A percentile compares a stretch with the other conserved stretches of the same genome.
phyloP scores from a whole-genome alignment of 2,329 filamentous ascomycete genomes.

The Scytalidium lignicola region DNA sequence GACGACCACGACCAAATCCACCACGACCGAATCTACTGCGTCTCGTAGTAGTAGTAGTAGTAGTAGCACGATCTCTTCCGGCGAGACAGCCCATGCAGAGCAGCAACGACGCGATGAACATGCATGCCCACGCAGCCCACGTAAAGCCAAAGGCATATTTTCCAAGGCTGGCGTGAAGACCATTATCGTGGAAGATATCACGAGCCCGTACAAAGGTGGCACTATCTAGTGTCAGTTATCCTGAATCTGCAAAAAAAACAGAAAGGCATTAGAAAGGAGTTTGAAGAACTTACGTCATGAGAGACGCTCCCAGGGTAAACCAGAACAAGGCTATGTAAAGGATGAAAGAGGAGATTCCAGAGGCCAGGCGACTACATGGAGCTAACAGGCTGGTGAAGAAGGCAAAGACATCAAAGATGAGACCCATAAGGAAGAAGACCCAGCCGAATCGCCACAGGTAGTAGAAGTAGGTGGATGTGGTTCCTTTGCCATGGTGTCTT shows the following conservation, averaged over 20 bases:
- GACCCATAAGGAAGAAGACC: constrained; percentile 79
- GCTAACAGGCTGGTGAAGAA: constrained; percentile 66
- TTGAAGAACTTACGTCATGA: constrained; percentile 66
- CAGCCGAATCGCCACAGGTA: constrained; percentile 90
- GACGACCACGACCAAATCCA: constrained; percentile 39
- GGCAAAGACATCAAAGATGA: constrained; percentile 69
- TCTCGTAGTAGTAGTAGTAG: constrained; percentile 11
- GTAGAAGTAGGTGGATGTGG: constrained; percentile 61
- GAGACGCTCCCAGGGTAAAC: constrained; percentile 57
- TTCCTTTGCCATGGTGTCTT: constrained; percentile 48
- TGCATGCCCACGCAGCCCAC: constrained; percentile 65
- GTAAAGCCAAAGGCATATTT: constrained; percentile 69
- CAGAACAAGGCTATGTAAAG: constrained; percentile 61
- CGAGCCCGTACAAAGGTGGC: constrained; percentile 64
- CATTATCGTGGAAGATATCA: constrained; percentile 54
- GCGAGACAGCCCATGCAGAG: constrained; percentile 56
- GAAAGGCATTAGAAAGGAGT: constrained; percentile 5
- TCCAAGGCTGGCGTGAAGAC: constrained; percentile 57
- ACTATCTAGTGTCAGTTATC: constrained; percentile 29
- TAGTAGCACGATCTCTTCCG: constrained; percentile 33
- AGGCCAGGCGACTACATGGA: constrained; percentile 65
- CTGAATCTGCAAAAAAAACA: constrained; percentile 11
- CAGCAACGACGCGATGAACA: constrained; percentile 61
- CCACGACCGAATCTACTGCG: too few species aligned
- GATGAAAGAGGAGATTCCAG: constrained; percentile 58